Base-by-base conservation (phyloP, 2,329 filamentous ascomycete genomes). In the Trichoderma gracile region DNA sequence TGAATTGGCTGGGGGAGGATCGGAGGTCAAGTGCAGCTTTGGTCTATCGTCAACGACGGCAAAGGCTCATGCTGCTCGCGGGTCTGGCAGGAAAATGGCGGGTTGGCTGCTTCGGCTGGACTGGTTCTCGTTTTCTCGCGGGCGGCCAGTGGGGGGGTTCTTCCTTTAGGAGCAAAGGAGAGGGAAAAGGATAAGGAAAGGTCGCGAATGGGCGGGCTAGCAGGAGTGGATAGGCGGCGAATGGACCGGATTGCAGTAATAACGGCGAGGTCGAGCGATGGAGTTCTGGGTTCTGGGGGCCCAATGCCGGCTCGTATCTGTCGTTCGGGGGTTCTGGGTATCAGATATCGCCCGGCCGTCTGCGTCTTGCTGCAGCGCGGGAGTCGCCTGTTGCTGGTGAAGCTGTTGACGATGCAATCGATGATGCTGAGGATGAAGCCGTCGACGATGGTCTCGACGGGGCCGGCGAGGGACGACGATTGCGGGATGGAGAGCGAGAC, bases 1-100 rank as follows among this genome's bases (percentile, higher is more conserved):
- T 97, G 68, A 60, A 67, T 67, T 38, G 68, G 65, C 68, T 69
- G 66, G 69, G 69, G 69, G 70, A 67, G 65, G 45, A 52, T 45
- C 68, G 67, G 73, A 69, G 65, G 69, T 63, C 42, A 54, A 54
- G 42, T 54, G 49, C 49, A 61, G 49, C 25, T 61, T 30, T 9
- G 30, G 42, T 12, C 4, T 38, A 75, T 68, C 61, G 68, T 52
- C 45, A 64, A 57, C 63, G 67, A 54, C 60, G 63, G 64, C 65
- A 65, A 69, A 70, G 56, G 62, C 68, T 70, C 72, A 73, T 72
- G 56, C 66, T 72, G 70, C 55, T 67, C 42, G 33, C 49, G 30
- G 49, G 60, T 46, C 55, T 38, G 33, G 56, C 23, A 19, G 60
- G 47, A n/a, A n/a, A 21, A 45, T 33, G 46, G 46, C 42, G 45